A percentile compares a stretch with the other conserved stretches of the same genome.
Conservation (phyloP, 768 basidiomycete genomes). For the Gyrodon lividus region DNA sequence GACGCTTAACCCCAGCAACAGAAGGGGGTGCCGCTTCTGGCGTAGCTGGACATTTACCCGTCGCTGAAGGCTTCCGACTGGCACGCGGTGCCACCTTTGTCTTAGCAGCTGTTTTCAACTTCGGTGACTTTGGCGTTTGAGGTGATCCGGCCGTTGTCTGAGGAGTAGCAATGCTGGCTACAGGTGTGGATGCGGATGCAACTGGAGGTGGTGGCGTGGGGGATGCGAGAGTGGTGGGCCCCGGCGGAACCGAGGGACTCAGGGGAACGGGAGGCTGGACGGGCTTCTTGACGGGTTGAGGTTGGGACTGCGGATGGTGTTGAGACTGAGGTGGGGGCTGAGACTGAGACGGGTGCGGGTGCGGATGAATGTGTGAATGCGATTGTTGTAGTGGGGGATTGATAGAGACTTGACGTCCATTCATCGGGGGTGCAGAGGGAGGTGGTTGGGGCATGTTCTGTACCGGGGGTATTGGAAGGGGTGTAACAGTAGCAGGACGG, state of each 20-base stretch:
- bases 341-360: neutral
- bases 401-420: conserved; percentile 31
- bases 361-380: conserved; percentile 10
- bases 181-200: conserved; percentile 50
- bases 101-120: conserved; percentile 50
- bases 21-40: conserved; percentile 34
- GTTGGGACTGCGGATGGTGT: conserved; percentile 5
- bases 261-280: conserved; percentile 16
- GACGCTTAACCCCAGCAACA: conserved; percentile 33
- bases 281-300: conserved; percentile 18
- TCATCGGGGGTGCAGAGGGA: conserved; percentile 23
- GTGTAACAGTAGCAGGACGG: conserved; percentile 15
- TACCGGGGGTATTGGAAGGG: conserved; percentile 17
- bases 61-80: conserved; percentile 29
- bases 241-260: conserved; percentile 24
- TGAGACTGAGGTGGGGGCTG: conserved; percentile 6
- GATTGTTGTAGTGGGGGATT: conserved; percentile 22
- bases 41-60: conserved; percentile 32
- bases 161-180: conserved; percentile 41
- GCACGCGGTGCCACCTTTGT: conserved; percentile 35
- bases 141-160: conserved; percentile 52
- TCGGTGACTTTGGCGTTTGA: conserved; percentile 70
- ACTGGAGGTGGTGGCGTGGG: conserved; percentile 47
- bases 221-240: conserved; percentile 15
- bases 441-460: conserved; percentile 18